phyloP scores from a whole-genome alignment of 805 yeast species.

The Saccharomycopsis sp. region DNA sequence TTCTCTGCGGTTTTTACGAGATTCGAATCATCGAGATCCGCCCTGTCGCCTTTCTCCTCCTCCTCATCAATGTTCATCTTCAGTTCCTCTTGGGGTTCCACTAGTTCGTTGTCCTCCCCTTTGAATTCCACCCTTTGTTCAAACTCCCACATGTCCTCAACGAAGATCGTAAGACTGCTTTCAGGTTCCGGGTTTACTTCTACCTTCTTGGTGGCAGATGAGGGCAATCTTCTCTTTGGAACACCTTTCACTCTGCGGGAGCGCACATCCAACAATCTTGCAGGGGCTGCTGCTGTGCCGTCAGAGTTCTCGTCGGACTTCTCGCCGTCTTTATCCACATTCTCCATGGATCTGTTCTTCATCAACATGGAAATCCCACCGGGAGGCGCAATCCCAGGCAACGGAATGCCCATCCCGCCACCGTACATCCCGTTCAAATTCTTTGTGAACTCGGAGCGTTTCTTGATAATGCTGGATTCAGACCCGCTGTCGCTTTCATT shows the following conservation, averaged over 20 bases:
- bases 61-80: conserved; percentile 1
- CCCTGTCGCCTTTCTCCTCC: not conserved
- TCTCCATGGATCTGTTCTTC: too few species aligned
- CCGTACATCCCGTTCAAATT: conserved; percentile 44
- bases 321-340: conserved; percentile 6
- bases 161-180: conserved; percentile 4
- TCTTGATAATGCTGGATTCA: conserved; percentile 13
- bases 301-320: conserved; percentile 17
- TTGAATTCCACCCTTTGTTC: too few species aligned
- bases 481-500: not conserved
- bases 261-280: conserved; percentile 30
- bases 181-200: conserved; percentile 7
- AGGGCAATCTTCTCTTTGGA: conserved; percentile 19
- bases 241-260: conserved; percentile 51
- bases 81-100: too few species aligned
- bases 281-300: too few species aligned
- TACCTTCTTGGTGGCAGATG: conserved; percentile 12
- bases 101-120: too few species aligned
- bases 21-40: too few species aligned
- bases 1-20: too few species aligned
- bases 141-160: conserved; percentile 19
- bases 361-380: conserved; percentile 27
- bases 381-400: conserved; percentile 39
- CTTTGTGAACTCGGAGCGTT: conserved; percentile 42
- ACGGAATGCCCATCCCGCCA: too few species aligned